A percentile compares a stretch with the other conserved stretches of the same genome.
These are phyloP conservation scores for Vigna hirtella DNA, from an alignment of 306 rosid species.

Conservation along the genomic window DNA sequence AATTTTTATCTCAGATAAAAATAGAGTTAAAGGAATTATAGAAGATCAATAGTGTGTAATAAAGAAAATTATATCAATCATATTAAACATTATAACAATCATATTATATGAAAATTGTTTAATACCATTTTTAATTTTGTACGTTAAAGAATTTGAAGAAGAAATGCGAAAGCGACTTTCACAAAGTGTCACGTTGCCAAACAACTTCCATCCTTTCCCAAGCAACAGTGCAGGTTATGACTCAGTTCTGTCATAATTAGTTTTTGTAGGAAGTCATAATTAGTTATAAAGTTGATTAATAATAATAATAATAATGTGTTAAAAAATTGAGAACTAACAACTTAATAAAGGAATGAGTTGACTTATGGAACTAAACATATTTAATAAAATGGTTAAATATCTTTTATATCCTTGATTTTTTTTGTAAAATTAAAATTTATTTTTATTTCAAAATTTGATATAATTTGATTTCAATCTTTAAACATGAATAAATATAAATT, in stretches of 20 bases:
- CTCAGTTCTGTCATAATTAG: not conserved
- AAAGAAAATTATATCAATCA: not conserved
- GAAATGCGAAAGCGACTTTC: conserved; percentile 15
- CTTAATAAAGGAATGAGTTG: not conserved
- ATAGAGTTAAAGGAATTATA: not conserved
- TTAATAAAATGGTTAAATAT: not conserved
- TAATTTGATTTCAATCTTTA: too few species aligned
- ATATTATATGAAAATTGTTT: too few species aligned
- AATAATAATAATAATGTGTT: not conserved
- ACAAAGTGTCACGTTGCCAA: not conserved
- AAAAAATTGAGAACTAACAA: not conserved
- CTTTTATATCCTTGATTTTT: too few species aligned
- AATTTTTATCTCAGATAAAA: too few species aligned
- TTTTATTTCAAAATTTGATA: too few species aligned
- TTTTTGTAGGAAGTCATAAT: not conserved
- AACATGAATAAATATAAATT: too few species aligned
- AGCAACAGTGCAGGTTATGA: not conserved
- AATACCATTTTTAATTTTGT: not conserved
- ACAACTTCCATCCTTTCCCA: not conserved
- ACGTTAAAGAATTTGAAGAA: not conserved
- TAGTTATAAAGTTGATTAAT: not conserved
- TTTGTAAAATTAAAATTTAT: too few species aligned
- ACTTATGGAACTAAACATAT: not conserved
- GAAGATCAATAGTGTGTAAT: too few species aligned
- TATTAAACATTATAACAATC: too few species aligned